Base-by-base conservation (phyloP, 805 yeast genomes). In the Wickerhamomyces ciferrii region DNA sequence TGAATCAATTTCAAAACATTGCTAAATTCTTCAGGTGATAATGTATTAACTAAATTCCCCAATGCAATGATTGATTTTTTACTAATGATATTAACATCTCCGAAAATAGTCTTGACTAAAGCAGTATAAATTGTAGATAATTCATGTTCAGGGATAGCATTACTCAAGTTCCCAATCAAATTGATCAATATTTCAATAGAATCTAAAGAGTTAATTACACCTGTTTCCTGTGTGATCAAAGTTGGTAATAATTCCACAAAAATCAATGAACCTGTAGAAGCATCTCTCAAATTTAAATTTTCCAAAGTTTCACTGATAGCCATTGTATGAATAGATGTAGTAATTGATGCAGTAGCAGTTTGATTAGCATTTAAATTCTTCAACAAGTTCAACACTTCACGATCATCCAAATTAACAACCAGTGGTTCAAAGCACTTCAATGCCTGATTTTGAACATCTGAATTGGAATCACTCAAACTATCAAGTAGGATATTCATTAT, bases 391-490 rank as follows among this genome's bases (percentile, higher is more conserved):
- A 60, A 34, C 8, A 56, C 50, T 41, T 59, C 62, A 6, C 53
- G 48, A 39, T 59, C 61, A 27, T 53, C 56, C 20, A 60, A 41
- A 20, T 54, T 53, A 1, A 53, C 51, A 6, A 47, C 62, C 35
- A 68, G 49, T 5, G 77, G 75, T 35, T 68, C 72, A 47, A 76
- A 73, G 18, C 84, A 75, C 51, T 79, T 78, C 41, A 86, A 76
- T 0, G 94, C 84, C 60, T 83, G 87, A 53, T 78, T 81, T 58
- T 86, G 87, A 1, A 87, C 91, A 52, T 86, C 91, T 5, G 87
- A 68, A 53, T 79, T 79, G 41, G 74, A 71, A 58, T 87, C 95
- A 14, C 73, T 70, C 21, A 87, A 65, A 39, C 74, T 68, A 31
- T 63, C 63, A 44, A 72, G 66, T 38, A 78, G 57, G 17, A 70